Evolutionary conservation across 2,329 filamentous ascomycete genomes (phyloP).

Genomic region (Ceratocystis cubensis): DNA sequence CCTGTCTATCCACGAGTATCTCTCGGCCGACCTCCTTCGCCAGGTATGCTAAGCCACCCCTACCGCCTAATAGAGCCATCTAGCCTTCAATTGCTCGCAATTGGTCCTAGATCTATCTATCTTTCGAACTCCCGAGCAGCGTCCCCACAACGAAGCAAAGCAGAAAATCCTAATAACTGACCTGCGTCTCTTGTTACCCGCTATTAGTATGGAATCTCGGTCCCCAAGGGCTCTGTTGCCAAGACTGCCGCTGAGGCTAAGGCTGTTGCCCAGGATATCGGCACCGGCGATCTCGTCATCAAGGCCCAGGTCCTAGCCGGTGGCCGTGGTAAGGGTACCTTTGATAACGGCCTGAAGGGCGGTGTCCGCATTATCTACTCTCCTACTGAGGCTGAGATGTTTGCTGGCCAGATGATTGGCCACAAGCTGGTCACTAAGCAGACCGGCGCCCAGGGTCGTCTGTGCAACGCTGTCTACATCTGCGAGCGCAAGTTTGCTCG

Average conservation of each 20-base stretch:
- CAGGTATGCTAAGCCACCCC: slow-evolving; percentile 36
- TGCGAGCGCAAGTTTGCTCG: slow-evolving; percentile 99
- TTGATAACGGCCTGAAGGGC: slow-evolving; percentile 97
- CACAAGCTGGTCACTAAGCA: slow-evolving; percentile 99
- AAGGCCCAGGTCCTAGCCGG: slow-evolving; percentile 98
- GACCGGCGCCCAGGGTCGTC: slow-evolving; percentile 81
- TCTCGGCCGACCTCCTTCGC: slow-evolving; percentile 81
- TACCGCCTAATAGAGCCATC: background rate
- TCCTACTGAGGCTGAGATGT: slow-evolving; percentile 90
- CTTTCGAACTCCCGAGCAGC: background rate
- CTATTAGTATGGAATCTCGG: slow-evolving; percentile 77
- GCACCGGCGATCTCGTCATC: slow-evolving; percentile 95
- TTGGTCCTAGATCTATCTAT: background rate
- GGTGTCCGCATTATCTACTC: slow-evolving; percentile 99
- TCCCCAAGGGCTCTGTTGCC: slow-evolving; percentile 81
- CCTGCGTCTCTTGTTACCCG: slow-evolving; percentile 17
- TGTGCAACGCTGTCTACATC: slow-evolving; percentile 97
- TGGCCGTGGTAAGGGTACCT: slow-evolving; percentile 92
- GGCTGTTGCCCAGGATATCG: slow-evolving; percentile 77
- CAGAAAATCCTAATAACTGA: background rate
- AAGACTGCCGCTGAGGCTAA: slow-evolving; percentile 77
- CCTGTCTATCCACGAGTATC: slow-evolving; percentile 96
- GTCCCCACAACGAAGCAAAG: background rate
- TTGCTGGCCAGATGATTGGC: slow-evolving; percentile 98
- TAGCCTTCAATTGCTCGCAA: background rate